Evolutionary conservation across 2,329 filamentous ascomycete species (phyloP).

Genomic region (Sclerotinia nivalis): DNA sequence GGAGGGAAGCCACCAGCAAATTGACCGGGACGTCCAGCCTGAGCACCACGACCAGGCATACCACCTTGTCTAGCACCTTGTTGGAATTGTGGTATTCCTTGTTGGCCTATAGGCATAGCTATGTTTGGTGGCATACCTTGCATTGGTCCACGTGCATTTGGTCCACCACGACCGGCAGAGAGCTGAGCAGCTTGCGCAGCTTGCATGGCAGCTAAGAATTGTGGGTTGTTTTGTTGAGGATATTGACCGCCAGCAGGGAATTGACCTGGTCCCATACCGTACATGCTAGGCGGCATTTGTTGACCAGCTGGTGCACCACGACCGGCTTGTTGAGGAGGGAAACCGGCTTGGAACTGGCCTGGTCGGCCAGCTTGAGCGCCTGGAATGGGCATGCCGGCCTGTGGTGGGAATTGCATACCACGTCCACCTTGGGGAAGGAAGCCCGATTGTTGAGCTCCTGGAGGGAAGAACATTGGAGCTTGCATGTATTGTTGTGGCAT

Average conservation of each 20-base stretch:
- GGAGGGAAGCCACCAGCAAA: conserved; percentile 42
- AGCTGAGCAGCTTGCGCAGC: conserved; percentile 61
- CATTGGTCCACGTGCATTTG: conserved; percentile 61
- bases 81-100: conserved; percentile 55
- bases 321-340: conserved; percentile 81
- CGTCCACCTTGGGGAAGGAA: conserved; percentile 66
- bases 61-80: conserved; percentile 53
- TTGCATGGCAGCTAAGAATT: conserved; percentile 76
- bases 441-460: conserved; percentile 69
- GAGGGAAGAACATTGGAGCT: conserved; percentile 87
- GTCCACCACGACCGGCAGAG: conserved; percentile 45
- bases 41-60: conserved; percentile 43
- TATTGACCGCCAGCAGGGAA: conserved; percentile 78
- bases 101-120: conserved; percentile 55
- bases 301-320: conserved; percentile 81
- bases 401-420: conserved; percentile 64
- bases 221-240: conserved; percentile 76
- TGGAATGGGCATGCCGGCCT: conserved; percentile 65
- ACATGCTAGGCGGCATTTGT: conserved; percentile 85
- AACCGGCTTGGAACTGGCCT: conserved; percentile 79
- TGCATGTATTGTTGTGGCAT: conserved; percentile 89
- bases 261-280: conserved; percentile 70
- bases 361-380: conserved; percentile 78
- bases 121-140: conserved; percentile 69
- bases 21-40: conserved; percentile 43